phyloP scores from a whole-genome alignment of 768 basidiomycete species.

The Leccinum uliginosum region DNA sequence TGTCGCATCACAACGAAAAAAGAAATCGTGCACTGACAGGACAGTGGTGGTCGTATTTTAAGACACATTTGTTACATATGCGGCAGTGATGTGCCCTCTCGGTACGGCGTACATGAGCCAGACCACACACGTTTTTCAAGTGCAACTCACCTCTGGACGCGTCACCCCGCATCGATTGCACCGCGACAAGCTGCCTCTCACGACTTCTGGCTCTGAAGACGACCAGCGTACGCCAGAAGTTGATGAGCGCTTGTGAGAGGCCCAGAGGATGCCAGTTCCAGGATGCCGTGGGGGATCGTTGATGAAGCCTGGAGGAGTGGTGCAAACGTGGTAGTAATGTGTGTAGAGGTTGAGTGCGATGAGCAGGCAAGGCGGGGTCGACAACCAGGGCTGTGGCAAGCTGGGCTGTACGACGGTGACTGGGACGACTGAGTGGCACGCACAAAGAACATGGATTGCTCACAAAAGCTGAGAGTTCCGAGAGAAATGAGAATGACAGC shows the following conservation, averaged over 20 bases:
- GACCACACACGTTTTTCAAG: neutral
- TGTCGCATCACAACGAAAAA: neutral
- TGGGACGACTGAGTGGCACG: slow-evolving; percentile 31
- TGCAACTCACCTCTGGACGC: slow-evolving; percentile 70
- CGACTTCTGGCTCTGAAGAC: slow-evolving; percentile 41
- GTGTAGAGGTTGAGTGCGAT: slow-evolving; percentile 70
- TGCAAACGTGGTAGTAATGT: slow-evolving; percentile 87
- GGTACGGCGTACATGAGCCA: slow-evolving; percentile 13
- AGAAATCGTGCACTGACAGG: slow-evolving; percentile 52
- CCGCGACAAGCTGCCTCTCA: slow-evolving; percentile 49
- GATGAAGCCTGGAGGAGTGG: slow-evolving; percentile 74
- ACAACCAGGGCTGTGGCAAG: slow-evolving; percentile 54
- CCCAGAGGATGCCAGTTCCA: slow-evolving; percentile 54
- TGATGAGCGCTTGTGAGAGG: slow-evolving; percentile 27
- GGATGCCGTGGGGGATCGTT: slow-evolving; percentile 47
- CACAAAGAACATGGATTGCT: slow-evolving; percentile 28
- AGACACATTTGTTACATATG: slow-evolving; percentile 83
- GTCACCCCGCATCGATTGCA: slow-evolving; percentile 66
- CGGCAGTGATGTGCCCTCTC: slow-evolving; percentile 93
- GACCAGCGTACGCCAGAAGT: slow-evolving; percentile 49
- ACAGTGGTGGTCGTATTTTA: slow-evolving; percentile 92
- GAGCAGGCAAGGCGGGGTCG: slow-evolving; percentile 66
- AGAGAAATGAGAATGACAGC: slow-evolving; percentile 66
- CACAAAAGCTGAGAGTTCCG: slow-evolving; percentile 80
- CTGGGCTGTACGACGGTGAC: slow-evolving; percentile 76